A percentile compares a stretch with the other conserved stretches of the same genome.
Conservation (phyloP, 257 asterid species). For the Paraleonurus japonicus region DNA sequence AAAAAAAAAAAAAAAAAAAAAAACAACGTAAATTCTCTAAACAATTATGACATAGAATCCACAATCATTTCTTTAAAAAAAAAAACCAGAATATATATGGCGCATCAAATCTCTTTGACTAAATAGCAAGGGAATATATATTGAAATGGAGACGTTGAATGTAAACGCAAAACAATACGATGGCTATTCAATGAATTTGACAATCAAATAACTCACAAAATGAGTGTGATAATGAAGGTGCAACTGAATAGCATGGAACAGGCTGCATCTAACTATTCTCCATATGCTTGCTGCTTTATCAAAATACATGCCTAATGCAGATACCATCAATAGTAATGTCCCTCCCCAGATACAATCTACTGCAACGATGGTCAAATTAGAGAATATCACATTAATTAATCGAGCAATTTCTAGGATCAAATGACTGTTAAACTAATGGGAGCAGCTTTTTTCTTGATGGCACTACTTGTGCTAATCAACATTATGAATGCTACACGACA, state of each 20-base stretch:
- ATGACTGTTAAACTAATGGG: neutral
- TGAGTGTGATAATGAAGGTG: conserved; percentile 14
- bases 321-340: neutral
- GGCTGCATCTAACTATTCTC: neutral
- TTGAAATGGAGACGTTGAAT: neutral
- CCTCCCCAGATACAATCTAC: neutral
- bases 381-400: too few species aligned
- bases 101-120: conserved; percentile 11
- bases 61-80: neutral
- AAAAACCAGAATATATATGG: neutral
- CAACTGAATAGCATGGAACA: conserved; percentile 11
- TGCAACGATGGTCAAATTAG: neutral
- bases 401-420: too few species aligned
- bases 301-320: neutral
- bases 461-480: too few species aligned
- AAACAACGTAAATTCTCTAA: neutral
- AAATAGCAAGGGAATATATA: neutral
- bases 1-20: too few species aligned
- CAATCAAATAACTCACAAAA: neutral
- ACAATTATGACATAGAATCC: neutral
- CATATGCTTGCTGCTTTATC: neutral
- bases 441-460: neutral
- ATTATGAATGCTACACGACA: neutral
- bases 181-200: conserved; percentile 13
- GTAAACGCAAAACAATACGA: neutral